Evolutionary conservation across 1,284 basidiomycete species (phyloP).

Genomic region (Ustilago trichophora): DNA sequence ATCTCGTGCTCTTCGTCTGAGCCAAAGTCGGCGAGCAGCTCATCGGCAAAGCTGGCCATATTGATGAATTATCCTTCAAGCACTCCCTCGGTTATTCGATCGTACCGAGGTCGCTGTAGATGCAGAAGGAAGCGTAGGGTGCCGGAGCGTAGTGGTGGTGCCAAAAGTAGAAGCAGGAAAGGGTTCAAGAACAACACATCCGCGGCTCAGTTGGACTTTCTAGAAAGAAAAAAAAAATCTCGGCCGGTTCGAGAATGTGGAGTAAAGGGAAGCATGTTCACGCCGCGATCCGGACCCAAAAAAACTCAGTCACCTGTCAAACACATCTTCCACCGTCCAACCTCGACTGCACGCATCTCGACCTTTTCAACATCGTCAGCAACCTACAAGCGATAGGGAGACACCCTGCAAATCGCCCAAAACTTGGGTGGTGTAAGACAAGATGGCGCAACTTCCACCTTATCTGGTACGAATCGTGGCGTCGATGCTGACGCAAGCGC

Average conservation of each 20-base stretch:
- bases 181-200: conserved; percentile 16
- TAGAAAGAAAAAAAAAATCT: background rate
- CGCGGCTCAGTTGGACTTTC: conserved; percentile 2
- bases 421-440: too few relatives aligned
- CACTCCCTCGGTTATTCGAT: too few relatives aligned
- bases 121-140: background rate
- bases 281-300: conserved; percentile 6
- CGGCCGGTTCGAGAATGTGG: conserved; percentile 17
- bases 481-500: conserved; percentile 45
- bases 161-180: background rate
- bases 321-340: background rate
- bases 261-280: conserved; percentile 12
- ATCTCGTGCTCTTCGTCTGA: conserved; percentile 69
- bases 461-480: conserved; percentile 53
- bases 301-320: conserved; percentile 19
- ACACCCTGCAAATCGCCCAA: background rate
- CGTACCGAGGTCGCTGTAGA: background rate
- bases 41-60: conserved; percentile 76
- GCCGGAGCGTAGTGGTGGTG: background rate
- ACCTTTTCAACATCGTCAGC: too few relatives aligned
- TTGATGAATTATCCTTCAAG: background rate
- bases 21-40: conserved; percentile 82
- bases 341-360: too few relatives aligned
- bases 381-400: too few relatives aligned
- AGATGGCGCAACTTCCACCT: conserved; percentile 53